Percentiles rank a stretch among this genome's conserved stretches.
Conservation (phyloP, 2,329 filamentous ascomycete genomes). For the Paraconiothyrium sp. region DNA sequence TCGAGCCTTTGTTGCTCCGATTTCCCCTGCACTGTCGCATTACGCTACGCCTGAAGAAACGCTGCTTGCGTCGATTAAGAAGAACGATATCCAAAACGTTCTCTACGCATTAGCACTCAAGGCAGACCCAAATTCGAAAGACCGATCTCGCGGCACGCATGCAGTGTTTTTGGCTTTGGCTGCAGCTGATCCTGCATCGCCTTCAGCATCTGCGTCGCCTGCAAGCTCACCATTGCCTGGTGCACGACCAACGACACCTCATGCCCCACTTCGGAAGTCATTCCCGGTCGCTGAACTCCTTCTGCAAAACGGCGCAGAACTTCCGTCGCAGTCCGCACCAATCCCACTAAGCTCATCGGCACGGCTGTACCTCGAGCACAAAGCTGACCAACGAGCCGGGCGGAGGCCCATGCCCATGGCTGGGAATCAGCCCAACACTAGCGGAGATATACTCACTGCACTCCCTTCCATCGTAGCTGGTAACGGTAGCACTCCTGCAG, state of each 20-base stretch:
- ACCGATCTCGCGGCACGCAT: slow-evolving; percentile 88
- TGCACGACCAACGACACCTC: slow-evolving; percentile 53
- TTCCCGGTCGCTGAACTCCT: slow-evolving; percentile 93
- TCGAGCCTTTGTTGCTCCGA: slow-evolving; percentile 79
- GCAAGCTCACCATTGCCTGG: slow-evolving; percentile 55
- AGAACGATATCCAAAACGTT: slow-evolving; percentile 92
- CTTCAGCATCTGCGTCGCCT: slow-evolving; percentile 60
- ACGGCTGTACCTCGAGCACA: slow-evolving; percentile 85
- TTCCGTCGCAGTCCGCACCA: slow-evolving; percentile 77
- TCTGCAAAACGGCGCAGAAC: slow-evolving; percentile 91
- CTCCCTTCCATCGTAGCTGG: slow-evolving; percentile 63
- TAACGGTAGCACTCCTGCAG: slow-evolving; percentile 51
- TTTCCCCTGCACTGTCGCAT: slow-evolving; percentile 77
- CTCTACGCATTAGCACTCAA: slow-evolving; percentile 87
- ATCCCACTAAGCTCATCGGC: slow-evolving; percentile 86
- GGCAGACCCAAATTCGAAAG: slow-evolving; percentile 81
- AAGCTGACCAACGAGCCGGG: slow-evolving; percentile 59
- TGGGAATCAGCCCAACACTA: slow-evolving; percentile 58
- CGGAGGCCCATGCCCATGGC: slow-evolving; percentile 53
- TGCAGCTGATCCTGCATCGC: slow-evolving; percentile 88
- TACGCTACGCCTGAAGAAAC: slow-evolving; percentile 86
- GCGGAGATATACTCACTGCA: slow-evolving; percentile 68
- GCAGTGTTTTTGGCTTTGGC: slow-evolving; percentile 90
- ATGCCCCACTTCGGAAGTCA: slow-evolving; percentile 56
- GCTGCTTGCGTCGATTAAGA: slow-evolving; percentile 90